Evolutionary conservation across 495 filamentous ascomycete genomes (phyloP), one percentile per base, ranked within the genome.

Genomic region (Hypoxylon fragiforme): DNA sequence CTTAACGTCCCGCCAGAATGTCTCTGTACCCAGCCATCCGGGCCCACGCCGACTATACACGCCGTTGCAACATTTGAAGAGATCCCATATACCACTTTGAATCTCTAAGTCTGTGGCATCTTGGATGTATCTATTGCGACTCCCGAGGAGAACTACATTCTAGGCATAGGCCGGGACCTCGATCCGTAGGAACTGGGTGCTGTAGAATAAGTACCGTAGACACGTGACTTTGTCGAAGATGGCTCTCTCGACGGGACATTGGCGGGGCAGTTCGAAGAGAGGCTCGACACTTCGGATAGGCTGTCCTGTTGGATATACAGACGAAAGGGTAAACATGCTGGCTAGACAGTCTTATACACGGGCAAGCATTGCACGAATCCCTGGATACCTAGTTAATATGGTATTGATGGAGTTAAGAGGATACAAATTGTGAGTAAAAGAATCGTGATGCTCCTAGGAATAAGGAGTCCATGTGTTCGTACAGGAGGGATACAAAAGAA

Each of bases 151-250:
- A 47, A 47, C 12, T 11, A 14, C 31, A 11, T 16, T 47, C 44
- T 16, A 47, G 21, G 32, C 32, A 9, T 14, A 26, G 1, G 8
- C 15, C n/a, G 44, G 44, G 32, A 47, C 21, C 4, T 14, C 21
- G 32, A 14, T 14, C 6, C 44, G 44, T 47, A 47, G 5, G 12
- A 47, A 47, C 7, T 47, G 44, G 7, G 44, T 47, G 31, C 44
- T 47, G 19, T 47, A 47, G 32, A 37, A 36, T 11, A 47, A 16
- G 19, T 47, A 28, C 24, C 19, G 31, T 14, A 37, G 21, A 9
- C 31, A 19, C 0, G 44, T 47, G n/a, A 47, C 8, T 21, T 47
- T 47, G 2, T 22, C 28, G 12, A 45, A 45, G 1, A n/a, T 7
- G 18, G 28, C 26, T 21, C 11, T 15, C 16, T 11, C 12, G 11